Conservation (phyloP, 2,329 filamentous ascomycete genomes). For the Colletotrichum neosansevieriae region DNA sequence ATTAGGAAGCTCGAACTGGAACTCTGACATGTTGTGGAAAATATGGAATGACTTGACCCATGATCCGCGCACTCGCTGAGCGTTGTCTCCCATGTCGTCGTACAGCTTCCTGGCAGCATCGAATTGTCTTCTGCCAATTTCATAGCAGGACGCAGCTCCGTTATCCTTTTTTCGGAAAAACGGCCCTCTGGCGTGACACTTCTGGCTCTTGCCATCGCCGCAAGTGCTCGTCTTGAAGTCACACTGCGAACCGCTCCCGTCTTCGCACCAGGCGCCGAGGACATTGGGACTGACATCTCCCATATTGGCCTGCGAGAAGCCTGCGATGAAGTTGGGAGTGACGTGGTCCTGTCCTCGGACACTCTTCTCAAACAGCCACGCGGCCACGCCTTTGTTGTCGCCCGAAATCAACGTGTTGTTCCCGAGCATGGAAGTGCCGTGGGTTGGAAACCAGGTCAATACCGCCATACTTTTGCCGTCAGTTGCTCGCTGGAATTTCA, state of each 20-base stretch:
- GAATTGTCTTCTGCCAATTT: slow-evolving; percentile 78
- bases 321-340: slow-evolving; percentile 80
- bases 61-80: slow-evolving; percentile 68
- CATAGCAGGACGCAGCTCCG: slow-evolving; percentile 80
- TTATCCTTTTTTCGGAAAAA: slow-evolving; percentile 74
- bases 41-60: slow-evolving; percentile 83
- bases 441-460: slow-evolving; percentile 90
- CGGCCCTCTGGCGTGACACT: slow-evolving; percentile 79
- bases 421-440: slow-evolving; percentile 88
- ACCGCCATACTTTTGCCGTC: slow-evolving; percentile 83
- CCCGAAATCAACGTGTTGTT: slow-evolving; percentile 92
- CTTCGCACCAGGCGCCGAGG: slow-evolving; percentile 87
- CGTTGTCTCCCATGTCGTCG: slow-evolving; percentile 41
- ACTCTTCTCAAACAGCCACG: slow-evolving; percentile 82
- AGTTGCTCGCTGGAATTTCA: slow-evolving; percentile 78
- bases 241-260: slow-evolving; percentile 77
- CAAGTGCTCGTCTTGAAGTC: slow-evolving; percentile 85
- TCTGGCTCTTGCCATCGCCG: slow-evolving; percentile 71
- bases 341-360: slow-evolving; percentile 65
- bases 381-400: slow-evolving; percentile 94
- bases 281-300: slow-evolving; percentile 91
- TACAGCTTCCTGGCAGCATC: slow-evolving; percentile 66
- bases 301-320: slow-evolving; percentile 91
- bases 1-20: slow-evolving; percentile 78
- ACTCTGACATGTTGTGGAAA: slow-evolving; percentile 82